Evolutionary conservation across 108 stramenopile genomes (phyloP).

Genomic region (Nitzschia inconspicua): DNA sequence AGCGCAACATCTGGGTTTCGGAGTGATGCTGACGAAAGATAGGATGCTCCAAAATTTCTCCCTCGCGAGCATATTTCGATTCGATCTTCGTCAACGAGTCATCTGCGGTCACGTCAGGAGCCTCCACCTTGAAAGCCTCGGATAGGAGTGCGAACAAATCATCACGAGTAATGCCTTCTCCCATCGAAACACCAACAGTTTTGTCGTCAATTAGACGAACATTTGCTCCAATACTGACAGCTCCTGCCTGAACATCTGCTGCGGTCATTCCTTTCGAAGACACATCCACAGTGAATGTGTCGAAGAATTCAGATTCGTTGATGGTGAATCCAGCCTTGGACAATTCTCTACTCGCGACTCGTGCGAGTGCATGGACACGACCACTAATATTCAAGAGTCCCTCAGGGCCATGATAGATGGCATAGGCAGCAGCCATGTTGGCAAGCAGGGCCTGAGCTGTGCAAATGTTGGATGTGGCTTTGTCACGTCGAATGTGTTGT

Average conservation of each 20-base stretch:
- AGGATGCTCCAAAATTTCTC: slow-evolving; percentile 90
- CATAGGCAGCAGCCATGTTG: slow-evolving; percentile 99
- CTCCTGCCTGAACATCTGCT: slow-evolving; percentile 64
- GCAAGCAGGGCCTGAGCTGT: slow-evolving; percentile 99
- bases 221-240: slow-evolving; percentile 84
- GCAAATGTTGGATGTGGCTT: slow-evolving; percentile 99
- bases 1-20: slow-evolving; percentile 98
- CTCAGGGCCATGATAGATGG: slow-evolving; percentile 98
- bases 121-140: slow-evolving; percentile 67
- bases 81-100: slow-evolving; percentile 67
- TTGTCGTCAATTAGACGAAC: slow-evolving; percentile 87
- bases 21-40: slow-evolving; percentile 95
- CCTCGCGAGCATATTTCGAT: slow-evolving; percentile 52
- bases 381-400: slow-evolving; percentile 89
- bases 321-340: slow-evolving; percentile 67
- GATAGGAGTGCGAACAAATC: slow-evolving; percentile 70
- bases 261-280: slow-evolving; percentile 75
- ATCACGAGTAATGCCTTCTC: slow-evolving; percentile 88
- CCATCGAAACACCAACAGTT: slow-evolving; percentile 91
- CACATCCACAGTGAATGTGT: slow-evolving; percentile 89
- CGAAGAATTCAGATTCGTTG: slow-evolving; percentile 82
- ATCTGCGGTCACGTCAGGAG: slow-evolving; percentile 71
- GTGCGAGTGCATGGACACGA: slow-evolving; percentile 80
- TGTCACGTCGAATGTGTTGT: slow-evolving; percentile 98
- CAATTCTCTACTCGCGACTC: slow-evolving; percentile 81